These are phyloP conservation scores for Cryptosporidium parvum DNA, from an alignment of 169 alveolate species.

Conservation along the genomic window DNA sequence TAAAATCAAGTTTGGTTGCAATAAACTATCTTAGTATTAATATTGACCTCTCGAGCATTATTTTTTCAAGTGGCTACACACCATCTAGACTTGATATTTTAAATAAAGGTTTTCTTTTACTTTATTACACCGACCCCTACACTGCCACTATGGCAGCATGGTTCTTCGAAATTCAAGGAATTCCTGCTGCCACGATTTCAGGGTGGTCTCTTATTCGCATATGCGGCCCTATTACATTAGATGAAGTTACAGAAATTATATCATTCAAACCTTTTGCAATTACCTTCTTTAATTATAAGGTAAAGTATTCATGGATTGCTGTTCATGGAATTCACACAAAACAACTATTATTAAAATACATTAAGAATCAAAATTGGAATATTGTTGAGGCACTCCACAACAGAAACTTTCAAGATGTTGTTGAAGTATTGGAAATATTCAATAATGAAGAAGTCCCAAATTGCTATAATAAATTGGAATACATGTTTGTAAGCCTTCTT, in stretches of 20 bases:
- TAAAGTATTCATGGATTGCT: conserved; percentile 64
- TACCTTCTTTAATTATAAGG: conserved; percentile 29
- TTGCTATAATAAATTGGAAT: conserved; percentile 18
- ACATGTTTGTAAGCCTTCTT: conserved; percentile 20
- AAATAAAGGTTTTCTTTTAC: conserved; percentile 40
- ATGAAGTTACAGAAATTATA: conserved; percentile 20
- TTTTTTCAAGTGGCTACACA: conserved; percentile 68
- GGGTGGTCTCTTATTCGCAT: conserved; percentile 69
- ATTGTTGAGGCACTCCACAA: conserved; percentile 49
- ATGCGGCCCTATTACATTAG: conserved; percentile 38
- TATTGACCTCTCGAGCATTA: conserved; percentile 30
- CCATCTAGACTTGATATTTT: conserved; percentile 39
- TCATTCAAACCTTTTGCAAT: conserved; percentile 3
- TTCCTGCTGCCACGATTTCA: conserved; percentile 61
- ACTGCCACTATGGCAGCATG: conserved; percentile 76
- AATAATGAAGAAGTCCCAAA: conserved; percentile 11
- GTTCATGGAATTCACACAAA: conserved; percentile 69
- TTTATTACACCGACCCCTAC: conserved; percentile 37
- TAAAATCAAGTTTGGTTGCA: conserved; percentile 55
- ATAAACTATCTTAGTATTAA: conserved; percentile 26
- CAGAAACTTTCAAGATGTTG: conserved; percentile 58
- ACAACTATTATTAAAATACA: conserved; percentile 4
- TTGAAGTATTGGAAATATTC: conserved; percentile 44
- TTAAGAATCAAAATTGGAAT: conserved; percentile 49
- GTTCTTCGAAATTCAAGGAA: conserved; percentile 60